Evolutionary conservation across 2,329 filamentous ascomycete species (phyloP).

Genomic region (Neonectria sp.): DNA sequence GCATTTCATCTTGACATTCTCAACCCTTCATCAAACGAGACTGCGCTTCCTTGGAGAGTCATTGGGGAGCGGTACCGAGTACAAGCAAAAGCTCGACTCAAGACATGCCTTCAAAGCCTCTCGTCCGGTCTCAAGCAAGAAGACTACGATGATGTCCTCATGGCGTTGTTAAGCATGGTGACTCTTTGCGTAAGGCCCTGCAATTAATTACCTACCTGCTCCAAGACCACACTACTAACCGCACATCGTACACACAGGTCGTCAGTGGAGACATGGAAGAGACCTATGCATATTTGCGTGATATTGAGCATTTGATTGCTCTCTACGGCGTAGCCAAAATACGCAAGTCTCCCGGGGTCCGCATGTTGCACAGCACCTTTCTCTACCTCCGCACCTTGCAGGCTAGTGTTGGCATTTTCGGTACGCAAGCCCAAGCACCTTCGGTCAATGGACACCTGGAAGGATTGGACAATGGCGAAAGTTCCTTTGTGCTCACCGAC

Average conservation of each 20-base stretch:
- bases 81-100: constrained; percentile 17
- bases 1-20: constrained; percentile 22
- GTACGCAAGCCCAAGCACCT: not conserved
- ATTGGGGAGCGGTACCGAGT: constrained; percentile 9
- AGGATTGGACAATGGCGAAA: not conserved
- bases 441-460: constrained; percentile 8
- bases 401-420: constrained; percentile 19
- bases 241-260: not conserved
- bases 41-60: constrained; percentile 7
- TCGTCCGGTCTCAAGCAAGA: constrained; percentile 12
- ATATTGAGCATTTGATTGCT: constrained; percentile 19
- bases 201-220: no score
- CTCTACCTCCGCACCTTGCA: constrained; percentile 20
- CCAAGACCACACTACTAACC: not conserved
- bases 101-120: constrained; percentile 8
- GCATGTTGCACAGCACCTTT: constrained; percentile 25
- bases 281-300: constrained; percentile 21
- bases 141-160: constrained; percentile 23
- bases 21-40: not conserved
- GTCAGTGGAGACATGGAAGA: constrained; percentile 28
- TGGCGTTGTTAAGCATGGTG: constrained; percentile 27
- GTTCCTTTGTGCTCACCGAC: constrained; percentile 2
- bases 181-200: constrained; percentile 20
- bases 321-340: constrained; percentile 17
- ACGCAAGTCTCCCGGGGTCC: not conserved